A percentile compares a stretch with the other conserved stretches of the same genome.
Evolutionary conservation across 331 rosid species (phyloP).

Genomic region (Malus hybrid): DNA sequence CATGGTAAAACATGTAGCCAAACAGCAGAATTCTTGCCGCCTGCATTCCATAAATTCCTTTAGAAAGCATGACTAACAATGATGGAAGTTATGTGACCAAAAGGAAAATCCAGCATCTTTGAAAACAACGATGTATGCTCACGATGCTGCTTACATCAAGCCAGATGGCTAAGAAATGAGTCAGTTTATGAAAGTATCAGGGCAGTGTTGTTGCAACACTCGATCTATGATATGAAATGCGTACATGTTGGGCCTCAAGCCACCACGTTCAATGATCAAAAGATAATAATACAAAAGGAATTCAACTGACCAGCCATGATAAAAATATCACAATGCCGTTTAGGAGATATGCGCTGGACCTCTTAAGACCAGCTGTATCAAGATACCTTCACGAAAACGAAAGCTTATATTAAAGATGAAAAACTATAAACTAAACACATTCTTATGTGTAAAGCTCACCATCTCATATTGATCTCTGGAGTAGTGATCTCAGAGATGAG

Average conservation of each 20-base stretch:
- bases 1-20: slow-evolving; percentile 43
- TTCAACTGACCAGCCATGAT: slow-evolving; percentile 47
- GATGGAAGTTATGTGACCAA: neutral
- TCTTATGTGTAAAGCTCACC: slow-evolving; percentile 15
- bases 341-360: slow-evolving; percentile 36
- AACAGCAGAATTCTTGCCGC: slow-evolving; percentile 41
- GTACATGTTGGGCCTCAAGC: neutral
- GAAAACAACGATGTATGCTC: neutral
- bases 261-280: neutral
- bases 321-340: slow-evolving; percentile 43
- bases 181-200: neutral
- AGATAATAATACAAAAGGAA: neutral
- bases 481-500: slow-evolving; percentile 48
- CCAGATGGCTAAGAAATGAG: neutral
- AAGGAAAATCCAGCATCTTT: neutral
- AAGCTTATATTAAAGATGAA: neutral
- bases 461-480: slow-evolving; percentile 52
- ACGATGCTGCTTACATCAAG: neutral
- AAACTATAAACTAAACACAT: neutral
- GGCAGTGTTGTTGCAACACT: neutral
- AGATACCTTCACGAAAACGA: slow-evolving; percentile 35
- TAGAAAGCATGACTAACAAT: slow-evolving; percentile 9
- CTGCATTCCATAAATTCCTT: slow-evolving; percentile 20
- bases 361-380: slow-evolving; percentile 48
- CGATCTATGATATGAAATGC: neutral